These are phyloP conservation scores for Phytomonas sp. DNA, from an alignment of 208 protist species.

Conservation along the genomic window DNA sequence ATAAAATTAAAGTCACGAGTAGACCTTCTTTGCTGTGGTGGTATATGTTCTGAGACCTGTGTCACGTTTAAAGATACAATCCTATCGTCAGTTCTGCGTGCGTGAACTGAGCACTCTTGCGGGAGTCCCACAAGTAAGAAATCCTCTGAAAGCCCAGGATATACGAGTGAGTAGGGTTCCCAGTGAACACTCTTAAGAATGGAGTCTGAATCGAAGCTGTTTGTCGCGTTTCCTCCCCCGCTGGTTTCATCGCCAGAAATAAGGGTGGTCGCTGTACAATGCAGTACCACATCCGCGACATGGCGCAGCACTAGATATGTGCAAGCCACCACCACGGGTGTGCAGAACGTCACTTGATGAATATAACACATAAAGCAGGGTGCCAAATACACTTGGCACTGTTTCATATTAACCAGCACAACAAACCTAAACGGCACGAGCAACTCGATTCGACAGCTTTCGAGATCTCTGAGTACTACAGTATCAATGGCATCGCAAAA, in stretches of 20 bases:
- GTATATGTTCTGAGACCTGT: background rate
- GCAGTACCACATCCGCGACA: conserved; percentile 18
- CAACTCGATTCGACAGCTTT: conserved; percentile 41
- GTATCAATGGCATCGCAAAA: conserved; percentile 21
- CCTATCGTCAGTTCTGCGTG: background rate
- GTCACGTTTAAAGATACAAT: background rate
- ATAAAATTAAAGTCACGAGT: background rate
- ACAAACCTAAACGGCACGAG: conserved; percentile 47
- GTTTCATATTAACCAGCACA: conserved; percentile 31
- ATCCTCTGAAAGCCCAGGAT: conserved; percentile 54
- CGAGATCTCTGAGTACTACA: conserved; percentile 44
- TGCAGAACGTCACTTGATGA: conserved; percentile 31
- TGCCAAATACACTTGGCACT: conserved; percentile 46
- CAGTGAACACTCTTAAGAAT: background rate
- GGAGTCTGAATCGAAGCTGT: background rate
- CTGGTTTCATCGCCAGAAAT: background rate
- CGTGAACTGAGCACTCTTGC: conserved; percentile 28
- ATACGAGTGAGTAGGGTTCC: conserved; percentile 31
- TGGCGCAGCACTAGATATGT: conserved; percentile 20
- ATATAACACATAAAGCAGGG: conserved; percentile 45
- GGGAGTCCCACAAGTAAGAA: conserved; percentile 41
- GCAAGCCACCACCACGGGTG: conserved; percentile 26
- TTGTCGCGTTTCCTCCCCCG: background rate
- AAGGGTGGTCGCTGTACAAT: conserved; percentile 8
- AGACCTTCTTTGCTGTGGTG: background rate